These are phyloP conservation scores for Tuber borchii DNA, from an alignment of 495 filamentous ascomycete genomes.

Conservation along the genomic window DNA sequence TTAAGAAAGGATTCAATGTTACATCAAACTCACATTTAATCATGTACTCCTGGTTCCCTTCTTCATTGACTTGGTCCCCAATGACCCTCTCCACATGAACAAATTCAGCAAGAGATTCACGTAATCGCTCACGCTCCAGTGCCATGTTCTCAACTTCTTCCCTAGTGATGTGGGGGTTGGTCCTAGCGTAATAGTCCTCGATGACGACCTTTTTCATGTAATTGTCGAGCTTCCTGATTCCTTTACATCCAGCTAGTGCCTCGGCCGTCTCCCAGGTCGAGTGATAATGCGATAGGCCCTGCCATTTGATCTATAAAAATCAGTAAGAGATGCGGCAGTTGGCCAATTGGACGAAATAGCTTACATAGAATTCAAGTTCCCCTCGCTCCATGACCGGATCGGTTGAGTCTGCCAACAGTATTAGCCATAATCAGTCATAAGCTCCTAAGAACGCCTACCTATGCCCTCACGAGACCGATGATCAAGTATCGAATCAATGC, in stretches of 20 bases:
- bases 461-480: slow-evolving; percentile 69
- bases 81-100: slow-evolving; percentile 90
- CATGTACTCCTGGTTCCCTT: slow-evolving; percentile 70
- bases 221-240: slow-evolving; percentile 82
- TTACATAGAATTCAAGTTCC: slow-evolving; percentile 77
- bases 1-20: not conserved
- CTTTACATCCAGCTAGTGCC: slow-evolving; percentile 59
- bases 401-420: slow-evolving; percentile 45
- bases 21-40: slow-evolving; percentile 66
- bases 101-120: slow-evolving; percentile 76
- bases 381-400: slow-evolving; percentile 57
- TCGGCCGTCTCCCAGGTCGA: slow-evolving; percentile 85
- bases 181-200: slow-evolving; percentile 44
- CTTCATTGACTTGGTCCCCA: slow-evolving; percentile 59
- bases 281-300: slow-evolving; percentile 87
- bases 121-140: slow-evolving; percentile 77
- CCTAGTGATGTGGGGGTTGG: slow-evolving; percentile 30
- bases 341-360: slow-evolving; percentile 20
- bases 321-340: not conserved
- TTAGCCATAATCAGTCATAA: slow-evolving; percentile 13
- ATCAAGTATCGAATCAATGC: slow-evolving; percentile 83
- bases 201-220: slow-evolving; percentile 77
- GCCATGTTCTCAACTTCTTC: slow-evolving; percentile 89
- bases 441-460: slow-evolving; percentile 43
- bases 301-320: slow-evolving; percentile 75